Percentiles rank a stretch among this genome's conserved stretches.
These are phyloP conservation scores for Trichosporon ovoides DNA, from an alignment of 1,284 basidiomycete genomes.

Conservation along the genomic window DNA sequence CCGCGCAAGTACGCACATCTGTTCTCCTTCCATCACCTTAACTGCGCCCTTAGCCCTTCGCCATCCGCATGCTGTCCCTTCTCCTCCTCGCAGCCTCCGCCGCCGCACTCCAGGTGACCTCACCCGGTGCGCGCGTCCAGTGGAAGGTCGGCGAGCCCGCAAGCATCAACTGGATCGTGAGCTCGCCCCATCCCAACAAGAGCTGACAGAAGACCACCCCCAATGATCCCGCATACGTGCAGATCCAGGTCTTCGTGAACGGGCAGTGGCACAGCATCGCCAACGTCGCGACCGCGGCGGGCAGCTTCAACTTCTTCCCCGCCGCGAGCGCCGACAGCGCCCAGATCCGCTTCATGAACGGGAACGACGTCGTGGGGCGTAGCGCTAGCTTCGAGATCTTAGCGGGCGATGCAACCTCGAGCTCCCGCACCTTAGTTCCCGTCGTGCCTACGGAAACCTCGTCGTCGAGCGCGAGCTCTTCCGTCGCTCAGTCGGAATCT, in stretches of 20 bases:
- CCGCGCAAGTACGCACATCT: background rate
- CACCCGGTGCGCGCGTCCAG: background rate
- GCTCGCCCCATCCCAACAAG: background rate
- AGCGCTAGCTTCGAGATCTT: background rate
- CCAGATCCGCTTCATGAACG: constrained; percentile 4
- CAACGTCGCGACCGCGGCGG: background rate
- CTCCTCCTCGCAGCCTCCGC: background rate
- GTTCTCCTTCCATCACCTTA: background rate
- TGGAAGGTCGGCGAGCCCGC: constrained; percentile 1
- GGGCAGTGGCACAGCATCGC: constrained; percentile 1
- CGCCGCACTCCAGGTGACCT: background rate
- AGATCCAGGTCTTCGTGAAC: constrained; percentile 1
- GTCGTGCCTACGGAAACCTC: background rate
- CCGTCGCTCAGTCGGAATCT: background rate
- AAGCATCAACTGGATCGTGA: constrained; percentile 4
- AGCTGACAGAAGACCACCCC: background rate
- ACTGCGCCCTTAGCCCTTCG: background rate
- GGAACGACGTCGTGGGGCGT: background rate
- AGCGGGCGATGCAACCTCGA: background rate
- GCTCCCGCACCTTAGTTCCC: background rate
- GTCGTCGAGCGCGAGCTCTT: background rate
- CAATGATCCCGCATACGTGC: background rate
- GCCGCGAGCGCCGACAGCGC: background rate
- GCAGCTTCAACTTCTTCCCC: background rate
- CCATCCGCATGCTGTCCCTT: background rate